Percentiles rank a stretch among this genome's conserved stretches.
These are phyloP conservation scores for Hylodesmum podocarpum DNA, from an alignment of 306 rosid genomes.

Conservation along the genomic window DNA sequence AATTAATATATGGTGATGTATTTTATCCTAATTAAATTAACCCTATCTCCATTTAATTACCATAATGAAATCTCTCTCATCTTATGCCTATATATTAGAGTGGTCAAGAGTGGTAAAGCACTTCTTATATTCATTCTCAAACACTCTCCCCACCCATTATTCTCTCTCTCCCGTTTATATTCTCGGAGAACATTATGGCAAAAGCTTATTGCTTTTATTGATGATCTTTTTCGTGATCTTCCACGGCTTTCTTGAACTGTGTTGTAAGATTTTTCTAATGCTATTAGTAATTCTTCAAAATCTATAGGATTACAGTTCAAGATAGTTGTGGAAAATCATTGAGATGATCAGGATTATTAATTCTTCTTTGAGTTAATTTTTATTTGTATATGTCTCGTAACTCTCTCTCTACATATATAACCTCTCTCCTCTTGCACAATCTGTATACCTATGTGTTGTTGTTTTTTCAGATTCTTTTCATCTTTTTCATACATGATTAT, in stretches of 20 bases:
- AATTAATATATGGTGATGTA: background rate
- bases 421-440: no score
- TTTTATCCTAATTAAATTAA: background rate
- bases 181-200: background rate
- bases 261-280: no score
- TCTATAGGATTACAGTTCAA: no score
- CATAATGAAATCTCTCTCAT: background rate
- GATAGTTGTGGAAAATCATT: no score
- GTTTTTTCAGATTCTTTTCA: no score
- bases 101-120: background rate
- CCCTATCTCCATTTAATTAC: background rate
- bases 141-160: background rate
- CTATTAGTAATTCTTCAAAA: no score
- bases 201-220: background rate
- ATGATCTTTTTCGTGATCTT: conserved; percentile 52
- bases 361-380: no score
- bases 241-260: conserved; percentile 87
- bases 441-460: no score
- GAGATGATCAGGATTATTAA: no score
- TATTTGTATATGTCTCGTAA: no score
- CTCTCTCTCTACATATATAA: no score
- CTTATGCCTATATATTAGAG: background rate
- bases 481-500: no score
- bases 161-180: background rate
- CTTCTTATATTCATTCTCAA: background rate